Conservation (phyloP, 2,329 filamentous ascomycete species). For the Aspergillus sergii region DNA sequence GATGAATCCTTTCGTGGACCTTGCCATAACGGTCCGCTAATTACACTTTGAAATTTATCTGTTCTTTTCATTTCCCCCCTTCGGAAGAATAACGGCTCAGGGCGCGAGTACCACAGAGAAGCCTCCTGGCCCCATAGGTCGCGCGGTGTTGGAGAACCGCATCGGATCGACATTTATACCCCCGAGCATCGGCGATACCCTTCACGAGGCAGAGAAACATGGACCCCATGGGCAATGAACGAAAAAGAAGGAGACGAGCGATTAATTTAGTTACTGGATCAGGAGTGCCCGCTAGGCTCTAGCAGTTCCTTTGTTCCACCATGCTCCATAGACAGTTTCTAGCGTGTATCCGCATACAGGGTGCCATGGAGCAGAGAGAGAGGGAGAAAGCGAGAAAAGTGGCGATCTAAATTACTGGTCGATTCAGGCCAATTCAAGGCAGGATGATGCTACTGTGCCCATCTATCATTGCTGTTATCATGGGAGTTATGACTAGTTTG, state of each 20-base stretch:
- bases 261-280: background rate
- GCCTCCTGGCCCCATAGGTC: background rate
- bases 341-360: conserved; percentile 1
- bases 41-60: background rate
- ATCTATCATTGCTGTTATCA: background rate
- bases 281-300: background rate
- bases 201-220: background rate
- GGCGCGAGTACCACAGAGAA: background rate
- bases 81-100: background rate
- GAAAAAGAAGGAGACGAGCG: background rate
- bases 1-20: background rate
- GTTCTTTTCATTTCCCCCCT: background rate
- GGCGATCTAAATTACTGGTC: conserved; percentile 3
- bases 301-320: conserved; percentile 2
- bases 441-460: background rate
- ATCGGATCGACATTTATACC: background rate
- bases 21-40: background rate
- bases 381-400: background rate
- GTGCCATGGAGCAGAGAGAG: background rate
- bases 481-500: background rate
- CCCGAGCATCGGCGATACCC: background rate
- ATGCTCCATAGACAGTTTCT: conserved; percentile 2
- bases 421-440: background rate
- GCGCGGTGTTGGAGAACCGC: background rate
- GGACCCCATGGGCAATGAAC: background rate